Base-by-base conservation (phyloP, 371 early-diverging fungal genomes). In the Mortierella sp. region DNA sequence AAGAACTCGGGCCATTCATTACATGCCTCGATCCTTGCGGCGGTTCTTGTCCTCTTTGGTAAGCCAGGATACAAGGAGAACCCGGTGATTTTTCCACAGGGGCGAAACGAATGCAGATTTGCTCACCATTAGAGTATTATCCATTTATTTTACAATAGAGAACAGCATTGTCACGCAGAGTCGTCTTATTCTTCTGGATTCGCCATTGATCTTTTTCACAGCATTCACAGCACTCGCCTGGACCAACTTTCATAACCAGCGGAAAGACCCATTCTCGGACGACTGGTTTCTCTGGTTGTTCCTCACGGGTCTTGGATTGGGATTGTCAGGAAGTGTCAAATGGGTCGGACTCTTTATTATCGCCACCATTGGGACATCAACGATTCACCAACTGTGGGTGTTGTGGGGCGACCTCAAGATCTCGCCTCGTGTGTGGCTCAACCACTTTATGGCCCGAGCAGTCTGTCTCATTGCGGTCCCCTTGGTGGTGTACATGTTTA, bases 331-430 rank as follows among this genome's bases (percentile, higher is more conserved):
- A 31, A 74, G 93, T 45, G 89, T 94, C 79, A 98, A 98, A 86
- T 96, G 97, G 95, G 97, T 97, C 43, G 99, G 97, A 2, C 85
- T 98, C 37, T 96, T 99, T 68, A 93, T 93, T 2, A 90, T 98
- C 71, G 95, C 94, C 4, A 87, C 94, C 3, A 87, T 99, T 67
- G 98, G 98, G 0, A 85, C 96, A 22, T 95, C 96, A 13, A 94
- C 96, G 0, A 65, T 96, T 52, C 85, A 91, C n/a, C 96, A 97
- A 47, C 88, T 99, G 19, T 99, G 99, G 99, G 86, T 92, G 41
- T 85, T 96, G 26, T 87, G 96, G 70, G 96, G 95, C 31, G 91
- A 94, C 85, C 78, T 91, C 9, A 81, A 89, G 37, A 85, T 93
- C 11, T 71, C 92, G 2, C 37, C 73, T 19, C 66, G 83, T 14